Evolutionary conservation across 345 rosid genomes (phyloP).

Genomic region (Aquilaria malaccensis): DNA sequence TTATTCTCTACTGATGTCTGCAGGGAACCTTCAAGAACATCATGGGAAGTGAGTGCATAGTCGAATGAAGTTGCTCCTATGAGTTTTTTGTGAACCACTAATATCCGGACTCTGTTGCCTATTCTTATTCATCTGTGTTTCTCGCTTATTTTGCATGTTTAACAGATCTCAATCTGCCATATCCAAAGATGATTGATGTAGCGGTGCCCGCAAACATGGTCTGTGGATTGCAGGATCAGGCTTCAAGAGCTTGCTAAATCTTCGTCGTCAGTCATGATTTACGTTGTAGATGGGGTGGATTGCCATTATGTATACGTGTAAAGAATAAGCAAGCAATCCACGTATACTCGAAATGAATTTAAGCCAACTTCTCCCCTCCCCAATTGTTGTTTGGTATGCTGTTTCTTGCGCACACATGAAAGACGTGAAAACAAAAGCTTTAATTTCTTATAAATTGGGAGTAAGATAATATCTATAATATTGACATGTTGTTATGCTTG

Average conservation of each 20-base stretch:
- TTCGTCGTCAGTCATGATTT: neutral
- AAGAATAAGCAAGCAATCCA: no score
- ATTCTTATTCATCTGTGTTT: neutral
- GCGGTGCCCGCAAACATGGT: slow-evolving; percentile 85
- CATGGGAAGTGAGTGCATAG: slow-evolving; percentile 66
- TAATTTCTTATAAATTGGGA: no score
- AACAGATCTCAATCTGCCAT: slow-evolving; percentile 70
- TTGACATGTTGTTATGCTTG: no score
- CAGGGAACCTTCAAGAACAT: slow-evolving; percentile 77
- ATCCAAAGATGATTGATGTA: slow-evolving; percentile 87
- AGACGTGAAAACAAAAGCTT: no score
- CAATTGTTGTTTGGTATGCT: no score
- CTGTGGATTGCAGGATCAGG: slow-evolving; percentile 76
- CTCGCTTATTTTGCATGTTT: neutral
- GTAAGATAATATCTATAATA: no score
- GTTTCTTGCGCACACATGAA: no score
- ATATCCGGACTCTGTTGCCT: neutral
- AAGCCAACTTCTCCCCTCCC: no score
- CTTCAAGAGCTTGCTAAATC: slow-evolving; percentile 16
- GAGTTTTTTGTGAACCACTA: neutral
- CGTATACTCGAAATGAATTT: no score
- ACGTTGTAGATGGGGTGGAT: neutral
- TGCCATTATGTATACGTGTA: no score
- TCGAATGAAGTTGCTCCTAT: neutral
- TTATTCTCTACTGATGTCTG: slow-evolving; percentile 11